These are phyloP conservation scores for Asterochloris erici DNA, from an alignment of 139 green algal genomes.

Conservation along the genomic window DNA sequence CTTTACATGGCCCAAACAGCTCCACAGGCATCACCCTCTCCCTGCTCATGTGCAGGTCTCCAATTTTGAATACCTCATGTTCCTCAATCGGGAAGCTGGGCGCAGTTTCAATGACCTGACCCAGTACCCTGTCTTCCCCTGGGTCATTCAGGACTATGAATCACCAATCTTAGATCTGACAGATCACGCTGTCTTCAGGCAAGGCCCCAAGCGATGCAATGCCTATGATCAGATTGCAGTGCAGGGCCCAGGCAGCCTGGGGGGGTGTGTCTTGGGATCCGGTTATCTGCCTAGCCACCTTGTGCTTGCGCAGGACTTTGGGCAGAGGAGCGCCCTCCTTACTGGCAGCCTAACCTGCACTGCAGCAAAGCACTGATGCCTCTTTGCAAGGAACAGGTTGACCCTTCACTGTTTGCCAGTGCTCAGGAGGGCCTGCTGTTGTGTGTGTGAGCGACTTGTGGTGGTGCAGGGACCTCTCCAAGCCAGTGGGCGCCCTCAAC, in stretches of 20 bases:
- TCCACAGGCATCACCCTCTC: no score
- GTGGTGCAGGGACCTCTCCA: constrained; percentile 59
- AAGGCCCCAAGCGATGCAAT: no score
- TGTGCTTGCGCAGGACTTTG: no score
- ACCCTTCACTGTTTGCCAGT: not conserved
- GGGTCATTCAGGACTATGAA: constrained; percentile 81
- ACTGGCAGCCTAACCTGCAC: no score
- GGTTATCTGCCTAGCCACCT: no score
- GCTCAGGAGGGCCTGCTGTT: no score
- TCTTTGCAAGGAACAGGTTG: not conserved
- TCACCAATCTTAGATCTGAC: constrained; percentile 61
- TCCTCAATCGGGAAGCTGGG: constrained; percentile 65
- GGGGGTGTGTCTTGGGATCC: no score
- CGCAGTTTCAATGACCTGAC: constrained; percentile 68
- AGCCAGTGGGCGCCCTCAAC: constrained; percentile 87
- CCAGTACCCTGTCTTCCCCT: constrained; percentile 79
- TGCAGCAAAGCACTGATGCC: not conserved
- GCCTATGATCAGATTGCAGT: no score
- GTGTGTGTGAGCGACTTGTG: not conserved
- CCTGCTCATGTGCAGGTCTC: constrained; percentile 24
- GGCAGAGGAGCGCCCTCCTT: not conserved
- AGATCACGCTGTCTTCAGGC: constrained; percentile 58
- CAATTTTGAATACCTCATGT: constrained; percentile 66
- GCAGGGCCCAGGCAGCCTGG: no score
- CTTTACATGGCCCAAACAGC: no score